Percentiles rank a stretch among this genome's conserved stretches.
Conservation (phyloP, 306 rosid species). For the Sphenostylis stenocarpa region DNA sequence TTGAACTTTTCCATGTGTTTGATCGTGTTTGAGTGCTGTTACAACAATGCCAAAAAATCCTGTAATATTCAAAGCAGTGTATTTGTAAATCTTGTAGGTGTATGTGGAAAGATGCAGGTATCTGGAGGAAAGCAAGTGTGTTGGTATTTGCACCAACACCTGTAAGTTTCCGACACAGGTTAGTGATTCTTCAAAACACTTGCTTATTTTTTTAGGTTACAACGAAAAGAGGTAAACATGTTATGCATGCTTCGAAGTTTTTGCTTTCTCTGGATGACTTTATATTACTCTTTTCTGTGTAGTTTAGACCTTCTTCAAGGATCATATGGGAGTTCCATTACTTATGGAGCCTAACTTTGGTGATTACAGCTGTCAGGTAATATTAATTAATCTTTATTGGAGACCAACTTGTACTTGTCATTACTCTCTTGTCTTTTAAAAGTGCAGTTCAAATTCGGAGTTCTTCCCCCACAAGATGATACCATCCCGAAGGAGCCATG, state of each 20-base stretch:
- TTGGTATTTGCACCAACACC: conserved; percentile 78
- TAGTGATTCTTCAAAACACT: conserved; percentile 32
- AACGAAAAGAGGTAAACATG: neutral
- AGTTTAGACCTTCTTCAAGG: conserved; percentile 78
- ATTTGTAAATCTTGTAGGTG: conserved; percentile 54
- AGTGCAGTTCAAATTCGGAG: conserved; percentile 85
- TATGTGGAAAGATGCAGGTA: conserved; percentile 88
- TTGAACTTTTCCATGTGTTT: conserved; percentile 30
- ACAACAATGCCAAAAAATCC: conserved; percentile 1
- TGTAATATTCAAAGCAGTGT: conserved; percentile 10
- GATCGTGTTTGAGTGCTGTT: neutral
- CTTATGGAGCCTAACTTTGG: conserved; percentile 88
- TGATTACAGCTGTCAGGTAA: conserved; percentile 92
- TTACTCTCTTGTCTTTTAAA: conserved; percentile 20
- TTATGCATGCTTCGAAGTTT: neutral
- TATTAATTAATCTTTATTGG: conserved; percentile 35
- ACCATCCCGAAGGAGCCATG: conserved; percentile 70
- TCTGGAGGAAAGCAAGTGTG: conserved; percentile 90
- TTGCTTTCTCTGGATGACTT: conserved; percentile 6
- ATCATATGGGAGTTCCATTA: conserved; percentile 88
- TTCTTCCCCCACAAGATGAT: conserved; percentile 73
- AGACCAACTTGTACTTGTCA: conserved; percentile 44
- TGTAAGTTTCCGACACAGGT: conserved; percentile 98
- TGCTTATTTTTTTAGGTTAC: neutral
- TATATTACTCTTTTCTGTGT: conserved; percentile 26